Conservation (phyloP, 2,329 filamentous ascomycete species). For the Sporothrix humicola region DNA sequence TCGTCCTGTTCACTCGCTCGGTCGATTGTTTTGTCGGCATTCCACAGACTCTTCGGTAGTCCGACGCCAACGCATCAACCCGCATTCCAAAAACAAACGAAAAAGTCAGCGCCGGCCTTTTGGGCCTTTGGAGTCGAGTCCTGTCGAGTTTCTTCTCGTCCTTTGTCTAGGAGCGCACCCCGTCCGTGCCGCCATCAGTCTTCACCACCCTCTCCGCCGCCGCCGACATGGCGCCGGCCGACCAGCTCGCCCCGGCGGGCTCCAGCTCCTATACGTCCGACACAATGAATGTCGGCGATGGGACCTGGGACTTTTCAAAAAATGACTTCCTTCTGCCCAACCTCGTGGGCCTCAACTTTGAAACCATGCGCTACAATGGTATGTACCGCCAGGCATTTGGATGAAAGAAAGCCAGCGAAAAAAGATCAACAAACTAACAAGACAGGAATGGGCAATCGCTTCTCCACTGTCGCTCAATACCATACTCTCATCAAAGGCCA, state of each 20-base stretch:
- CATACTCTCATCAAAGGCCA: slow-evolving; percentile 73
- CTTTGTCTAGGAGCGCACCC: neutral
- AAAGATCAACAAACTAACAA: neutral
- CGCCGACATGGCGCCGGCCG: slow-evolving; percentile 66
- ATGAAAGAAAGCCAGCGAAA: neutral
- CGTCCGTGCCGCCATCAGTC: neutral
- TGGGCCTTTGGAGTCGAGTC: slow-evolving; percentile 14
- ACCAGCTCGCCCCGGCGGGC: slow-evolving; percentile 70
- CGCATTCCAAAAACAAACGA: slow-evolving; percentile 3
- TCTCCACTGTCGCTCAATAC: slow-evolving; percentile 71
- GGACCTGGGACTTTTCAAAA: slow-evolving; percentile 79
- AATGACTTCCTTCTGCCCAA: slow-evolving; percentile 82
- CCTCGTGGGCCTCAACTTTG: slow-evolving; percentile 75
- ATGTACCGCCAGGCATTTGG: slow-evolving; percentile 39
- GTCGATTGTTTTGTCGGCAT: neutral
- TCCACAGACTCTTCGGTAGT: slow-evolving; percentile 12
- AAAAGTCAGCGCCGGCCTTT: neutral
- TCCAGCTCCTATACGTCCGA: slow-evolving; percentile 74
- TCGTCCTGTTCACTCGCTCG: neutral
- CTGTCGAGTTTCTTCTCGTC: neutral
- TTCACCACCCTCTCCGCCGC: slow-evolving; percentile 38
- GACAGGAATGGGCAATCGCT: slow-evolving; percentile 81
- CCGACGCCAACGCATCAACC: slow-evolving; percentile 15
- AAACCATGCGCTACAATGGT: slow-evolving; percentile 87
- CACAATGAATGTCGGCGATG: slow-evolving; percentile 79